phyloP scores from a whole-genome alignment of 208 protist genomes.

The Phytomonas serpens region DNA sequence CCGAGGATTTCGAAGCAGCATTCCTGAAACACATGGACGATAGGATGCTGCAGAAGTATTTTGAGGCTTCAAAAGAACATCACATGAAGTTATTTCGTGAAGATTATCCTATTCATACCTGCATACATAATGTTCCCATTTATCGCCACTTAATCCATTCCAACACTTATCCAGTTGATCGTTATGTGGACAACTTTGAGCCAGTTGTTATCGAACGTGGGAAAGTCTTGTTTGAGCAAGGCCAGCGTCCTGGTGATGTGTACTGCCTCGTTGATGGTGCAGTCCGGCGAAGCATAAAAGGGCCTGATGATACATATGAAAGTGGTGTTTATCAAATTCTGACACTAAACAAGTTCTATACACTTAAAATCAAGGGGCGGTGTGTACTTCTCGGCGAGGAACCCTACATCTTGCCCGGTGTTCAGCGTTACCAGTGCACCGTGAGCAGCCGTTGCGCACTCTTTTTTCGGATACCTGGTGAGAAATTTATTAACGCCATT shows the following conservation, averaged over 20 bases:
- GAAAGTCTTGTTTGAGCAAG: constrained; percentile 69
- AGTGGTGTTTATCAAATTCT: constrained; percentile 40
- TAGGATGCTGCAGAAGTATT: constrained; percentile 46
- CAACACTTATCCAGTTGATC: constrained; percentile 12
- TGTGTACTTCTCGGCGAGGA: constrained; percentile 81
- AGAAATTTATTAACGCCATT: constrained; percentile 68
- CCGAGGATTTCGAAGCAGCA: constrained; percentile 53
- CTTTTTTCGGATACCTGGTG: constrained; percentile 53
- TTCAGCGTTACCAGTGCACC: constrained; percentile 65
- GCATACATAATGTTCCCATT: constrained; percentile 58
- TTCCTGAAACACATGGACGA: constrained; percentile 49
- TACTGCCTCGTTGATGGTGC: constrained; percentile 78
- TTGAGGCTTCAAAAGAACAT: constrained; percentile 33
- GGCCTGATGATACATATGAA: constrained; percentile 29
- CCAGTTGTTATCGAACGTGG: constrained; percentile 58
- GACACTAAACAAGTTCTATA: constrained; percentile 42
- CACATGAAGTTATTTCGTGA: constrained; percentile 32
- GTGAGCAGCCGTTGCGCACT: constrained; percentile 64
- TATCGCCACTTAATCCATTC: constrained; percentile 52
- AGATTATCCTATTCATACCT: constrained; percentile 30
- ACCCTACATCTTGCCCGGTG: constrained; percentile 63
- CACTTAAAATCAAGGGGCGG: constrained; percentile 43
- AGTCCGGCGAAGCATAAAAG: constrained; percentile 35
- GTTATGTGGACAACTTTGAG: constrained; percentile 59
- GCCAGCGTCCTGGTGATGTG: constrained; percentile 51